Percentiles rank a stretch among this genome's conserved stretches.
Evolutionary conservation across 768 basidiomycete species (phyloP).

Genomic region (Mycena vulgaris): DNA sequence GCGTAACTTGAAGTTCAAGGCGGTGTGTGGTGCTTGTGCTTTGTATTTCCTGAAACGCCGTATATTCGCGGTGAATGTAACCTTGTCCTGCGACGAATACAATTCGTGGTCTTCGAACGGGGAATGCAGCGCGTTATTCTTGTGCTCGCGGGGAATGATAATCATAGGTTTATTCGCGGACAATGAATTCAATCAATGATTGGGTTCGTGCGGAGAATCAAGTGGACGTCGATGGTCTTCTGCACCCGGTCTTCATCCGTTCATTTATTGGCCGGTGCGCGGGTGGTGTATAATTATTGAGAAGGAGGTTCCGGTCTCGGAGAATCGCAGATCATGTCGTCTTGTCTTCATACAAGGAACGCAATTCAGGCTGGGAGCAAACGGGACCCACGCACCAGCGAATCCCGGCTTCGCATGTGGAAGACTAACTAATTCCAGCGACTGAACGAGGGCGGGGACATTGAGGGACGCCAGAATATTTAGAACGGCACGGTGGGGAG

Average conservation of each 20-base stretch:
- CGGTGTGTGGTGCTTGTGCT: too few species aligned
- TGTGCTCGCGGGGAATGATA: not conserved
- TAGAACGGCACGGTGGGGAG: too few species aligned
- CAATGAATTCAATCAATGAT: not conserved
- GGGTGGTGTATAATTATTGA: too few species aligned
- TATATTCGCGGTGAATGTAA: not conserved
- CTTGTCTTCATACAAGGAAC: conserved; percentile 7
- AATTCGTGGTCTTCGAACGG: not conserved
- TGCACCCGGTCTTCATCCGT: not conserved
- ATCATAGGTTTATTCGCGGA: not conserved
- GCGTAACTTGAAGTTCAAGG: not conserved
- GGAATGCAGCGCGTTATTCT: not conserved
- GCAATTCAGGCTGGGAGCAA: not conserved
- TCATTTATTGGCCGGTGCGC: too few species aligned
- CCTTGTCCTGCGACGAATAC: too few species aligned
- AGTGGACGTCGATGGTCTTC: too few species aligned
- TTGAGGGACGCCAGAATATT: not conserved
- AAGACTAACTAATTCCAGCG: not conserved
- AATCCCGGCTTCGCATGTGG: not conserved
- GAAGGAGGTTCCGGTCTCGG: too few species aligned
- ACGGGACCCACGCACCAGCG: not conserved
- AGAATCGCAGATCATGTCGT: not conserved
- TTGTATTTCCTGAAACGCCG: not conserved
- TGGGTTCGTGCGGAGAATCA: too few species aligned
- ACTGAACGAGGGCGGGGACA: not conserved